phyloP scores from a whole-genome alignment of 495 filamentous ascomycete species.

The Xylaria castorea region DNA sequence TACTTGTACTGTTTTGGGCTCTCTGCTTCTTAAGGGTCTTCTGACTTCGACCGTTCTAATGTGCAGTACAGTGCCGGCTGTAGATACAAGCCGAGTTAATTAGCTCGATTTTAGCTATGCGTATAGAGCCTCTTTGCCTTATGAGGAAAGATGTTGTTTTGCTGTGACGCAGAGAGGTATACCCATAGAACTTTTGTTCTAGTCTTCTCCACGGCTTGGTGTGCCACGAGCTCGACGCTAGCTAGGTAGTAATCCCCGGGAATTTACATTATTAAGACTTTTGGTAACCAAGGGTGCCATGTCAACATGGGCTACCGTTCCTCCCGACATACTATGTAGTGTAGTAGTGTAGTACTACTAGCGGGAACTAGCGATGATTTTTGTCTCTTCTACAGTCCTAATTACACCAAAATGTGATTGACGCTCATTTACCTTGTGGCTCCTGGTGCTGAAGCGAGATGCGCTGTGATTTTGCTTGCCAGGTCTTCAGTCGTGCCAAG shows the following conservation, averaged over 20 bases:
- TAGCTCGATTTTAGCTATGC: neutral
- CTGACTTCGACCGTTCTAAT: neutral
- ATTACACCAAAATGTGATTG: constrained; percentile 12
- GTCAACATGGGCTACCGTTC: neutral
- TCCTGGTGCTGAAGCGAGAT: constrained; percentile 25
- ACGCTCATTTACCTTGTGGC: constrained; percentile 21
- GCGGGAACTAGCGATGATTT: neutral
- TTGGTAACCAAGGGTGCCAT: constrained; percentile 1
- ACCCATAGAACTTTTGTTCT: constrained; percentile 9
- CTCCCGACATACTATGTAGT: neutral
- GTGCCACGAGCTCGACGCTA: neutral
- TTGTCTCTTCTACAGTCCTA: neutral
- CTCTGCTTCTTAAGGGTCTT: neutral
- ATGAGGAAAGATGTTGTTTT: neutral
- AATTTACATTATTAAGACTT: neutral
- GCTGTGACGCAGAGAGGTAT: neutral
- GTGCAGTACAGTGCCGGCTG: neutral
- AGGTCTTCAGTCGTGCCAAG: constrained; percentile 23
- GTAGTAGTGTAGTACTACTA: neutral
- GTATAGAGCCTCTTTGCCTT: neutral
- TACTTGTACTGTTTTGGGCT: neutral
- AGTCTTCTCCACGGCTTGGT: constrained; percentile 3
- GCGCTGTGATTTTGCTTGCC: constrained; percentile 16
- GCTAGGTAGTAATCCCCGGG: neutral
- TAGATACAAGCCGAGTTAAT: constrained; percentile 9